These are phyloP conservation scores for Elsinoe arachidis DNA, from an alignment of 2,329 filamentous ascomycete genomes.

Conservation along the genomic window DNA sequence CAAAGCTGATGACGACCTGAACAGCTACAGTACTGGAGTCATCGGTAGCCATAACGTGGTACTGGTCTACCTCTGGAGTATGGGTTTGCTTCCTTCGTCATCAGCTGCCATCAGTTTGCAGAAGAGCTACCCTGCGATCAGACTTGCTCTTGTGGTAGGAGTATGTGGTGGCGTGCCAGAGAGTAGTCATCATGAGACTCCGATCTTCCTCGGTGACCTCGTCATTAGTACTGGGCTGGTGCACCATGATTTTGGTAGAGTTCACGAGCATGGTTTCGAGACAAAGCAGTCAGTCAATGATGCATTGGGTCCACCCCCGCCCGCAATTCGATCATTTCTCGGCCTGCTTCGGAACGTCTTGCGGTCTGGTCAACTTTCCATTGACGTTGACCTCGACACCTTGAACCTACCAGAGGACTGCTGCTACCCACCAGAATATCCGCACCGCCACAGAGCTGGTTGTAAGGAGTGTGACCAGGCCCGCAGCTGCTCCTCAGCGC, in stretches of 20 bases:
- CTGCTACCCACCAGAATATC: conserved; percentile 19
- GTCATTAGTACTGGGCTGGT: conserved; percentile 24
- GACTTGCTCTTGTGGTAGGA: conserved; percentile 19
- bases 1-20: conserved; percentile 16
- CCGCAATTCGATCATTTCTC: conserved; percentile 20
- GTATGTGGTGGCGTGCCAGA: conserved; percentile 19
- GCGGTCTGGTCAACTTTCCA: too few species aligned
- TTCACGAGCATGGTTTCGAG: conserved; percentile 21
- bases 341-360: conserved; percentile 13
- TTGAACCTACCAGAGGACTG: conserved; percentile 15
- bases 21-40: conserved; percentile 19
- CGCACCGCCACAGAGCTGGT: conserved; percentile 20
- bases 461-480: background rate
- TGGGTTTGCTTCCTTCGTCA: conserved; percentile 15
- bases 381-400: background rate
- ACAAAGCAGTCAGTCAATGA: conserved; percentile 19
- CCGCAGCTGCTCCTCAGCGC: background rate
- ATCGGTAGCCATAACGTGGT: conserved; percentile 19
- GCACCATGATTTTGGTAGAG: conserved; percentile 25
- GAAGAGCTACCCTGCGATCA: conserved; percentile 18
- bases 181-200: background rate
- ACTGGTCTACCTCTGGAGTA: conserved; percentile 16
- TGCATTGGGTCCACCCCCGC: conserved; percentile 18
- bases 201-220: conserved; percentile 26
- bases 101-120: conserved; percentile 15